Percentiles rank a stretch among this genome's conserved stretches.
phyloP scores from a whole-genome alignment of 345 rosid species.

The Fremontodendron californicum region DNA sequence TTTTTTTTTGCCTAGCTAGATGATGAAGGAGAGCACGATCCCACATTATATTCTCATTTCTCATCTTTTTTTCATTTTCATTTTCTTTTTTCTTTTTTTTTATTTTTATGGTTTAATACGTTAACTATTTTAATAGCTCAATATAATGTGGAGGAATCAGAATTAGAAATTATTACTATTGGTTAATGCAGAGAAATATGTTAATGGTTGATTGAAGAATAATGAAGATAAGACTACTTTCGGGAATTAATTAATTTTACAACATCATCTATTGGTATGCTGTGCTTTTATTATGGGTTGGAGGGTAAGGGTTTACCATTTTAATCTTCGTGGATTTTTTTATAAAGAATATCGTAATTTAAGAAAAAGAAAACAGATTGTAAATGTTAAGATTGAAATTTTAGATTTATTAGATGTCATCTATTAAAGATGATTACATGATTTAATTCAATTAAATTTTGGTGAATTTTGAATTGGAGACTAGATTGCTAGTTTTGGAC shows the following conservation, averaged over 20 bases:
- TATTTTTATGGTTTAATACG: background rate
- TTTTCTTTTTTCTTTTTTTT: background rate
- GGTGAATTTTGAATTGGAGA: too few relatives aligned
- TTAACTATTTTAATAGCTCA: background rate
- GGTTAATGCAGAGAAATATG: background rate
- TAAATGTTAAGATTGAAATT: too few relatives aligned
- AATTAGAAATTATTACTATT: background rate
- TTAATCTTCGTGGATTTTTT: too few relatives aligned
- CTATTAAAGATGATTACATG: too few relatives aligned
- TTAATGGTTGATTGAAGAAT: background rate
- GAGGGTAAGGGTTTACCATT: too few relatives aligned
- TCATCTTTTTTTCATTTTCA: background rate
- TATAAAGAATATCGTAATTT: too few relatives aligned
- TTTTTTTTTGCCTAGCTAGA: background rate
- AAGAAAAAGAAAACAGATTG: too few relatives aligned
- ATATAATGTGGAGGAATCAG: background rate
- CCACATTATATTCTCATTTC: background rate
- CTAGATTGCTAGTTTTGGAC: too few relatives aligned
- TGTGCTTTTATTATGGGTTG: background rate
- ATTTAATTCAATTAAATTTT: too few relatives aligned
- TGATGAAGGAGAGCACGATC: background rate
- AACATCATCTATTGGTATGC: background rate
- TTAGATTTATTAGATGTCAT: too few relatives aligned
- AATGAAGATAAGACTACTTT: background rate
- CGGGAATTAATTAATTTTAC: background rate